phyloP scores from a whole-genome alignment of 257 asterid species.

The Plantago ovata region DNA sequence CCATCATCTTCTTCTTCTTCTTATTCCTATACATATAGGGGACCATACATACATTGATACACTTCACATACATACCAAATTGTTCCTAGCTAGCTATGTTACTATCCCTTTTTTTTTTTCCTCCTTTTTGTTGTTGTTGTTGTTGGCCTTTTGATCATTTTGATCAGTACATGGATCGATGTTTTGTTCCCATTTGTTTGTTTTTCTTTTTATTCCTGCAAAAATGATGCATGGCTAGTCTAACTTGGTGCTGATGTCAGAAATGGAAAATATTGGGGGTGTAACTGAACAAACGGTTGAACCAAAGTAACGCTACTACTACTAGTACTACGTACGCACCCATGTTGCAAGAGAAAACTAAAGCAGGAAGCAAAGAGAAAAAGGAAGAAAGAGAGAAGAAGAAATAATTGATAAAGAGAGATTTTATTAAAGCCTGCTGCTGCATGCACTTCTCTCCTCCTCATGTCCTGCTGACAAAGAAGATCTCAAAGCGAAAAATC shows the following conservation, averaged over 20 bases:
- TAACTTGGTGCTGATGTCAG: conserved; percentile 2
- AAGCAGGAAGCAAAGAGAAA: conserved; percentile 23
- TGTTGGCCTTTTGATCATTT: too few relatives aligned
- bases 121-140: too few relatives aligned
- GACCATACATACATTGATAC: conserved; percentile 28
- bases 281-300: conserved; percentile 43
- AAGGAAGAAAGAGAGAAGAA: conserved; percentile 17
- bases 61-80: conserved; percentile 11
- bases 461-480: not conserved
- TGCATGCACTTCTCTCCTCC: too few relatives aligned
- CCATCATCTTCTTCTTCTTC: conserved; percentile 2
- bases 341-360: conserved; percentile 53
- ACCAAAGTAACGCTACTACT: conserved; percentile 27
- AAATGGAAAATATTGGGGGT: conserved; percentile 12
- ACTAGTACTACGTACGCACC: too few relatives aligned
- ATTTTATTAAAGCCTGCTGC: too few relatives aligned
- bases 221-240: conserved; percentile 14
- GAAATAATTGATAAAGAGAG: not conserved
- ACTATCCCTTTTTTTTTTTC: too few relatives aligned
- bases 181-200: not conserved
- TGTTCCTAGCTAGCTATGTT: conserved; percentile 5
- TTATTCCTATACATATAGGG: conserved; percentile 11
- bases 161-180: too few relatives aligned
- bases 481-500: conserved; percentile 34
- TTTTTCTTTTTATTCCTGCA: conserved; percentile 18